A percentile compares a stretch with the other conserved stretches of the same genome.
Evolutionary conservation across 768 basidiomycete genomes (phyloP).

Genomic region (Boletus rufocinnamomeus): DNA sequence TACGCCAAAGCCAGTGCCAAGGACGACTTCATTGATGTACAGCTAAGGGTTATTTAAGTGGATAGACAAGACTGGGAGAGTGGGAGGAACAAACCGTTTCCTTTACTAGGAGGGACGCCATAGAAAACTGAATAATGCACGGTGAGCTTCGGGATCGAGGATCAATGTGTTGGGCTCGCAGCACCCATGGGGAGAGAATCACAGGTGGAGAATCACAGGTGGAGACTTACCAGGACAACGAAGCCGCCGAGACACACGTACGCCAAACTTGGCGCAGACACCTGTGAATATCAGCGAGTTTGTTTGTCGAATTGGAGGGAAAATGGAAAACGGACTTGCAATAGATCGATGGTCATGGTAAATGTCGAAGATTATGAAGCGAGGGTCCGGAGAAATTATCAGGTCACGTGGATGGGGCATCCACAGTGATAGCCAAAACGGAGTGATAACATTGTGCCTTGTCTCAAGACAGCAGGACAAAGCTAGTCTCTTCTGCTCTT

Average conservation of each 20-base stretch:
- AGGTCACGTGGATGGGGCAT: too few relatives aligned
- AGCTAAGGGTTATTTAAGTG: slow-evolving; percentile 42
- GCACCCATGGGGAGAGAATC: neutral
- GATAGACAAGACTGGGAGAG: neutral
- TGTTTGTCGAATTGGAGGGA: slow-evolving; percentile 7
- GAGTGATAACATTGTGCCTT: too few relatives aligned
- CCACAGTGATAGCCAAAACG: too few relatives aligned
- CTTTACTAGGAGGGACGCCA: slow-evolving; percentile 80
- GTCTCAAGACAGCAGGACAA: too few relatives aligned
- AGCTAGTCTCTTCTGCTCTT: too few relatives aligned
- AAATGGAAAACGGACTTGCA: slow-evolving; percentile 28
- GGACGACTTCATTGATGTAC: slow-evolving; percentile 92
- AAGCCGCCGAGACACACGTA: slow-evolving; percentile 67
- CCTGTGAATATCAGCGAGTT: slow-evolving; percentile 41
- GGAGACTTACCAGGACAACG: slow-evolving; percentile 45
- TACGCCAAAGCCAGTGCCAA: slow-evolving; percentile 70
- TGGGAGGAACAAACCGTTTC: slow-evolving; percentile 57
- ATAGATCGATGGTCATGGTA: slow-evolving; percentile 24
- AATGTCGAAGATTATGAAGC: too few relatives aligned
- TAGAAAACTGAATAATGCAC: slow-evolving; percentile 61
- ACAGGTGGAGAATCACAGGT: too few relatives aligned
- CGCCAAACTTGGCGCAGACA: slow-evolving; percentile 52
- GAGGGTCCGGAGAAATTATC: too few relatives aligned
- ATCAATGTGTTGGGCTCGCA: neutral
- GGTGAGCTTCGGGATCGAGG: neutral